Evolutionary conservation across 2,329 filamentous ascomycete genomes (phyloP).

Genomic region (Microdochium paspali): DNA sequence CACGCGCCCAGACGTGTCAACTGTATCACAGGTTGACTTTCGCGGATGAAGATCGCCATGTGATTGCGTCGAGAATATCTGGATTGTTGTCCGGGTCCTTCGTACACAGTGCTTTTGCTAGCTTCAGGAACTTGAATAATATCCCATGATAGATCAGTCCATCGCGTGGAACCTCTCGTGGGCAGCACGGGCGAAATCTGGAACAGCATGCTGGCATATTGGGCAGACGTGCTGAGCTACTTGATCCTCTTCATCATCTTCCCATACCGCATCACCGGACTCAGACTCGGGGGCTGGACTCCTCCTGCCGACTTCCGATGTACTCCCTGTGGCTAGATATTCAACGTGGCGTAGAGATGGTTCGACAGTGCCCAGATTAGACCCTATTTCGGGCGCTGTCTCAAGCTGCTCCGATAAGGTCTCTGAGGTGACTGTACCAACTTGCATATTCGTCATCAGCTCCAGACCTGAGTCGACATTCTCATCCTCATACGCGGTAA

Average conservation of each 20-base stretch:
- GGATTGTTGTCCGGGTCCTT: no score
- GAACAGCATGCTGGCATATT: conserved; percentile 43
- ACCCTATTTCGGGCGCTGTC: not conserved
- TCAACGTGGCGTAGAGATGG: no score
- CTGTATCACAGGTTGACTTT: no score
- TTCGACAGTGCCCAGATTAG: no score
- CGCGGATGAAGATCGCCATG: no score
- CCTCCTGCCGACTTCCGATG: no score
- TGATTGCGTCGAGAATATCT: no score
- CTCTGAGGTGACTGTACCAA: no score
- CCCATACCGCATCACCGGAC: conserved; percentile 9
- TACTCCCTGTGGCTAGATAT: no score
- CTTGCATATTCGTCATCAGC: conserved; percentile 2
- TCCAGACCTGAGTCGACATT: conserved; percentile 4
- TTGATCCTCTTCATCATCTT: conserved; percentile 19
- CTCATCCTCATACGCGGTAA: conserved; percentile 42
- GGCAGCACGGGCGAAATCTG: conserved; percentile 47
- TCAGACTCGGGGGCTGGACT: not conserved
- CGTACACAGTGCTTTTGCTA: not conserved
- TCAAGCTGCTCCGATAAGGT: no score
- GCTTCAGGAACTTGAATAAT: not conserved
- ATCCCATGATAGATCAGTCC: conserved; percentile 10
- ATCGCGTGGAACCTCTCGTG: conserved; percentile 43
- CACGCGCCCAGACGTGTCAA: no score
- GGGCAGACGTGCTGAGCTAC: conserved; percentile 28